Percentiles rank a stretch among this genome's conserved stretches.
These are phyloP conservation scores for Pseudogymnoascus sp. DNA, from an alignment of 2,329 filamentous ascomycete species.

Conservation along the genomic window DNA sequence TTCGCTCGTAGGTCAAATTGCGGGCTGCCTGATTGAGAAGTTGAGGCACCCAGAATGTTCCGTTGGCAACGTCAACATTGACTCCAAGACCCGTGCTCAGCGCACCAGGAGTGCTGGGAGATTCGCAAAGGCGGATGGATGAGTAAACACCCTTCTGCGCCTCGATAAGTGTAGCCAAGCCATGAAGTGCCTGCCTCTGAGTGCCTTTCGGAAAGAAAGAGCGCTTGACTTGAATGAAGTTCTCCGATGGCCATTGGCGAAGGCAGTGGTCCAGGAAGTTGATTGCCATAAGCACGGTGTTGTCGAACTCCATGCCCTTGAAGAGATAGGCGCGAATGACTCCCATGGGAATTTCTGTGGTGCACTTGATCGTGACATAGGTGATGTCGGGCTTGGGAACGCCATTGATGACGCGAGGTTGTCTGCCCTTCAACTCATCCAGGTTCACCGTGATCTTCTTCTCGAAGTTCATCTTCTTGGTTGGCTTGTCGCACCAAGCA, in stretches of 20 bases:
- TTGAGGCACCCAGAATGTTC: conserved; percentile 66
- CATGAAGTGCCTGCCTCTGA: conserved; percentile 18
- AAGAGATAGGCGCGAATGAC: conserved; percentile 59
- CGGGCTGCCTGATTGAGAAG: conserved; percentile 30
- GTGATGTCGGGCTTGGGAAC: conserved; percentile 37
- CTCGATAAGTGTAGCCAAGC: conserved; percentile 59
- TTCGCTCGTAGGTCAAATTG: conserved; percentile 23
- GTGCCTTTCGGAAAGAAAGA: conserved; percentile 58
- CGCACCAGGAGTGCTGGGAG: conserved; percentile 27
- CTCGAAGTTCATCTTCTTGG: neutral
- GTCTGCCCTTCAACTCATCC: conserved; percentile 52
- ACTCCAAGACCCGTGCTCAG: conserved; percentile 57
- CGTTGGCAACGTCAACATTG: conserved; percentile 88
- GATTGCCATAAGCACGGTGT: conserved; percentile 66
- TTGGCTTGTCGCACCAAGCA: conserved; percentile 57
- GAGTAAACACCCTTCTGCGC: conserved; percentile 87
- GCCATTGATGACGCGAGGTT: conserved; percentile 29
- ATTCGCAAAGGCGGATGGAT: conserved; percentile 66
- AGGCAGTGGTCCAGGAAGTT: conserved; percentile 89
- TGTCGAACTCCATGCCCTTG: conserved; percentile 52
- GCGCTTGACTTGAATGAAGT: conserved; percentile 65
- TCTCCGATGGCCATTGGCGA: conserved; percentile 64
- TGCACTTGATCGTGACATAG: conserved; percentile 53
- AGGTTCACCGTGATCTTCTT: conserved; percentile 55
- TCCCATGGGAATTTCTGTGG: conserved; percentile 60